Percentiles rank a stretch among this genome's conserved stretches.
Evolutionary conservation across 129 eudicot species (phyloP).

Genomic region (Silybum marianum): DNA sequence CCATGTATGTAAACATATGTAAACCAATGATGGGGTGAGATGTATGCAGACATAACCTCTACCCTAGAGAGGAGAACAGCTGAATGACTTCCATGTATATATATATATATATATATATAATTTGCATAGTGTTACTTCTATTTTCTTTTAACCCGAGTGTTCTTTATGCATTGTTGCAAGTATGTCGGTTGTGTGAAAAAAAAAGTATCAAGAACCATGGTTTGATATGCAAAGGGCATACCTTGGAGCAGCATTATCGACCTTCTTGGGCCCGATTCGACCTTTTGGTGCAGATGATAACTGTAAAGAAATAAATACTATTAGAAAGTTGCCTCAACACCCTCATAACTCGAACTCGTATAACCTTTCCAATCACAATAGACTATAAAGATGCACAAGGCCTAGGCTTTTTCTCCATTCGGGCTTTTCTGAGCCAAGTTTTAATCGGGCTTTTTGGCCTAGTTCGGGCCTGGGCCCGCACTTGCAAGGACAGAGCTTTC

Average conservation of each 20-base stretch:
- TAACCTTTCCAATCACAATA: neutral
- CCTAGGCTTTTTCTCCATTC: neutral
- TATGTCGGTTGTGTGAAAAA: neutral
- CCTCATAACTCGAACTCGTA: neutral
- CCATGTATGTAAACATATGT: no score
- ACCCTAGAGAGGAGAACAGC: neutral
- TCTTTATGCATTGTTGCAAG: neutral
- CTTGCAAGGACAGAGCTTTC: no score
- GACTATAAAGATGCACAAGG: neutral
- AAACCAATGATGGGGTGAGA: neutral
- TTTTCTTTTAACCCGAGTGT: neutral
- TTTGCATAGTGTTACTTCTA: neutral
- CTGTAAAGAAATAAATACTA: slow-evolving; percentile 36
- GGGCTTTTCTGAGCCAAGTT: no score
- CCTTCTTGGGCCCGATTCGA: slow-evolving; percentile 74
- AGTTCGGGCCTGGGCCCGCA: no score
- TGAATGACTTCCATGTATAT: neutral
- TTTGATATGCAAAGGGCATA: slow-evolving; percentile 23
- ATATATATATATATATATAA: neutral
- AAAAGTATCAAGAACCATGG: no score
- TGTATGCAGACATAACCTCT: neutral
- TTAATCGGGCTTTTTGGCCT: no score
- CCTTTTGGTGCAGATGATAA: slow-evolving; percentile 94
- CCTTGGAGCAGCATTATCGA: slow-evolving; percentile 67
- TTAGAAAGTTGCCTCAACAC: slow-evolving; percentile 7